Evolutionary conservation across 179 eudicot genomes (phyloP), one percentile per base, ranked within the genome.

Genomic region (Nepenthes alata): DNA sequence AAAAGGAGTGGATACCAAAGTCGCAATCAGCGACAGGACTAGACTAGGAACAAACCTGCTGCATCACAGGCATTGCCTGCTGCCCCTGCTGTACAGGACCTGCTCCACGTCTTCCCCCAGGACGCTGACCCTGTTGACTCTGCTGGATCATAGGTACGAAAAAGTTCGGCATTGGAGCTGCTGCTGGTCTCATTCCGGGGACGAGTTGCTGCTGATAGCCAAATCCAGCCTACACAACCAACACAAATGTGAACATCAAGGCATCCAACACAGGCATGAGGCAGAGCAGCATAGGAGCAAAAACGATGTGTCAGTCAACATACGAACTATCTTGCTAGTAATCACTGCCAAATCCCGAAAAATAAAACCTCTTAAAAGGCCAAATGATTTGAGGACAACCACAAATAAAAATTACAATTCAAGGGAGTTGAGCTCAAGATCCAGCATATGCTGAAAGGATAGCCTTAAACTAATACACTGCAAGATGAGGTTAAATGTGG

Each of bases 201-300:
- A 86, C 91, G 66, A 89, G 91, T 82, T 86, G 96, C 77, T 89
- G 96, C 76, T 89, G 96, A 64, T 86, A 89, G 9, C 96, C 96
- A 75, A 82, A 89, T 61, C 95, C 96, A 69, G 72, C 72, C 81
- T 76, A 56, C 12, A 66, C 13, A 8, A 58, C 8, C 12, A 51
- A 11, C 55, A 6, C 45, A 25, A 25, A 25, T 25, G 25, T 25
- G 25, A 25, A 25, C 25, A 25, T 25, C 25, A 25, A 25, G 25
- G 25, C 25, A 25, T 25, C 25, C 25, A 25, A 25, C 25, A 25
- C 25, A 25, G 25, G 11, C 35, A 55, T 8, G 8, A 53, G n/a
- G 57, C 57, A 8, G 10, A 0, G 10, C n/a, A 7, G 45, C 13
- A 60, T 9, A 59, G 3, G 35, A 37, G 14, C 25, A 41, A 53